phyloP scores from a whole-genome alignment of 2,329 filamentous ascomycete genomes.

The Pestalotiopsis sp. region DNA sequence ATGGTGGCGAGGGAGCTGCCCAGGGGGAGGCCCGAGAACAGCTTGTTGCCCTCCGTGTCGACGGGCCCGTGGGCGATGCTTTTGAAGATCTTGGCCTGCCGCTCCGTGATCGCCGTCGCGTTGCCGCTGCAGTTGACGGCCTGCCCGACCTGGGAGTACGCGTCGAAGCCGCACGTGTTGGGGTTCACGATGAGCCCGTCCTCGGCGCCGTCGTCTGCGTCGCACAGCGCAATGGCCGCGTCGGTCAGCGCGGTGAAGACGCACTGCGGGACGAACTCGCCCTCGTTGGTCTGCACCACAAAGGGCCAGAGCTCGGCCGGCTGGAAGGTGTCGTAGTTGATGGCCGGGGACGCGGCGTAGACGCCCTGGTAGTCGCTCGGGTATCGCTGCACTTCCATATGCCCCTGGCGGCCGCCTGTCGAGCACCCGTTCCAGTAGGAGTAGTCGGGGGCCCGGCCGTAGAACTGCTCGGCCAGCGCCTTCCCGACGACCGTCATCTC shows the following conservation, averaged over 20 bases:
- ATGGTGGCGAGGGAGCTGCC: conserved; percentile 1
- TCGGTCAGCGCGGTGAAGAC: neutral
- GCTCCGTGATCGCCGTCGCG: conserved; percentile 11
- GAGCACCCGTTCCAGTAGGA: conserved; percentile 57
- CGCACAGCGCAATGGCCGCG: neutral
- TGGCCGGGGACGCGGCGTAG: conserved; percentile 46
- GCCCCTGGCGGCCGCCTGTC: conserved; percentile 56
- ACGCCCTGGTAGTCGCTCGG: conserved; percentile 58
- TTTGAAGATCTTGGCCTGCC: conserved; percentile 13
- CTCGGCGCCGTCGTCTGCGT: neutral
- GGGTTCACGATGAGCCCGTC: conserved; percentile 8
- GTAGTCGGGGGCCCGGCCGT: conserved; percentile 36
- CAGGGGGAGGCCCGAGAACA: conserved; percentile 7
- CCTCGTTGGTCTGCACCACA: conserved; percentile 11
- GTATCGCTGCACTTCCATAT: conserved; percentile 53
- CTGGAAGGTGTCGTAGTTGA: conserved; percentile 24
- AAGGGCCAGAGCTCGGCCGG: conserved; percentile 1
- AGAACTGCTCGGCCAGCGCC: conserved; percentile 42
- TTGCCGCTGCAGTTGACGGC: conserved; percentile 6
- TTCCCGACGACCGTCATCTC: conserved; percentile 44
- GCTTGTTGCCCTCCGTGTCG: conserved; percentile 12
- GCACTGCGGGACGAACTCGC: conserved; percentile 12
- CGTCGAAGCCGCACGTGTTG: conserved; percentile 14
- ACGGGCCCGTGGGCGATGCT: conserved; percentile 14
- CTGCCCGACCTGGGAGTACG: conserved; percentile 9